Base-by-base conservation (phyloP, 2,329 filamentous ascomycete species). In the Monosporascus sp. region DNA sequence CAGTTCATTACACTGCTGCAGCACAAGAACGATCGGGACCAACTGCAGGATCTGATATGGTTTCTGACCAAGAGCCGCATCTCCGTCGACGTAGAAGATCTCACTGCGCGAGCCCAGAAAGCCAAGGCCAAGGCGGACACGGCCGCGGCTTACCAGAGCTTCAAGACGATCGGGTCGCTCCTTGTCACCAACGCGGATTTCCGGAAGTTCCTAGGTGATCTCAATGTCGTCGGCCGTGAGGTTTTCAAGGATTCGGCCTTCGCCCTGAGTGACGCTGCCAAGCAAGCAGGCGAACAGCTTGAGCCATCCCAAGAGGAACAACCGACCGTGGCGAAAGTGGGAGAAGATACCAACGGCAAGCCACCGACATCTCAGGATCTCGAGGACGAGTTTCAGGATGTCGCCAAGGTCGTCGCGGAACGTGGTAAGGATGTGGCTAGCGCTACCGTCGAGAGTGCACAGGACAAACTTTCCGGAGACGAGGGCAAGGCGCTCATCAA, bases 21-120 rank as follows among this genome's bases (percentile, higher is more conserved):
- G 52, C 79, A 91, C 70, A 97, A 97, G 75, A 97, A 97, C 69
- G 75, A 77, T 56, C 72, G 82, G 17, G 90, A 97, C 70, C 88
- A 96, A 68, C 82, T 97, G 18, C 93, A 97, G 69, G 90, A 97
- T 63, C 89, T 97, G 58, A 77, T 96, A 39, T 97, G 91, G 91
- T 91, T 87, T 62, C 70, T 96, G 47, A 76, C 84, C 57, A 87
- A 89, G 66, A 86, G 90, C n/a, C 81, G 82, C 36, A 74, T 94
- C 6, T 81, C 81, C 1, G 71, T 93, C 3, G 85, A 92, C 61
- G 76, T 84, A 1, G 77, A 82, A 18, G 80, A 89, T 55, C 73
- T 92, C 45, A 77, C 80, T 2, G 72, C 77, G 39, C 79, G 80
- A 48, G 87, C 84, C 3, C 77, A 77, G 48, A 79, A 78, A 60